Conservation (phyloP, 768 basidiomycete species). For the Suillus sp. region DNA sequence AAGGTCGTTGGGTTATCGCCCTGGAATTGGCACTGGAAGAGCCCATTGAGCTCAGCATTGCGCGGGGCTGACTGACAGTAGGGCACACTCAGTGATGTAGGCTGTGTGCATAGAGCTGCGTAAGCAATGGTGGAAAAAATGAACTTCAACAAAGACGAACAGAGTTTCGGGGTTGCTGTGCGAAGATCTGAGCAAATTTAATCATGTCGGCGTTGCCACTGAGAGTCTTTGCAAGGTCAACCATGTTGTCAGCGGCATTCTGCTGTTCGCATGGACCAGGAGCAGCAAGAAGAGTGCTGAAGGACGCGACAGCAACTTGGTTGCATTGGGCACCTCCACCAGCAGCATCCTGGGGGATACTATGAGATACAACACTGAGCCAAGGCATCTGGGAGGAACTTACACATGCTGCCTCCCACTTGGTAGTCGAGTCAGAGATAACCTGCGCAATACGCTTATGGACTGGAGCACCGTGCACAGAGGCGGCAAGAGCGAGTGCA, state of each 20-base stretch:
- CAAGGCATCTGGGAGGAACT: conserved; percentile 21
- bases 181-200: conserved; percentile 51
- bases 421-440: conserved; percentile 40
- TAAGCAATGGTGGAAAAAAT: not conserved
- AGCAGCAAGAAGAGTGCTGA: conserved; percentile 60
- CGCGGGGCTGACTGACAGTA: conserved; percentile 58
- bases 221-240: conserved; percentile 47
- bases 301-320: conserved; percentile 54
- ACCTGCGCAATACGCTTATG: conserved; percentile 50
- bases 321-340: conserved; percentile 62
- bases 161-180: conserved; percentile 59
- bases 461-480: conserved; percentile 40
- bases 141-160: conserved; percentile 31
- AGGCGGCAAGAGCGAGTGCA: conserved; percentile 34
- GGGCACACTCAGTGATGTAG: conserved; percentile 44
- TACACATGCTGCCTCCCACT: conserved; percentile 54
- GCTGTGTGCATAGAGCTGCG: conserved; percentile 30
- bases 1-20: conserved; percentile 48
- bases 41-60: conserved; percentile 54
- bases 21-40: conserved; percentile 62
- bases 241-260: conserved; percentile 53
- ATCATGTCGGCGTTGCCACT: conserved; percentile 52
- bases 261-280: conserved; percentile 58
- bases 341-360: conserved; percentile 44
- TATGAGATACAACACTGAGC: not conserved